A percentile compares a stretch with the other conserved stretches of the same genome.
Conservation (phyloP, 148 eudicot species). For the Vaccinium macrocarpon region DNA sequence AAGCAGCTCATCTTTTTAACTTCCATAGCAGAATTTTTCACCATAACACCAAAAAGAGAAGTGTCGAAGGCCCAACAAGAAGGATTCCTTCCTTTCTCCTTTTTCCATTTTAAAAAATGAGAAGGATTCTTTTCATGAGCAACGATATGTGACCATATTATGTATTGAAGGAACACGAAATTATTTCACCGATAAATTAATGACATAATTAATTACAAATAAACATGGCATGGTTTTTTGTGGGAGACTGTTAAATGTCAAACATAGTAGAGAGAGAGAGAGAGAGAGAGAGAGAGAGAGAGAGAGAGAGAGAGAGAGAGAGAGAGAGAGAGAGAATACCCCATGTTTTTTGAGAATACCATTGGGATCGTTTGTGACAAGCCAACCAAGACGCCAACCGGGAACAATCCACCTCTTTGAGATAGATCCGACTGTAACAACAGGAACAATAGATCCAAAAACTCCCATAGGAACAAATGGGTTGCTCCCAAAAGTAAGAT, state of each 20-base stretch:
- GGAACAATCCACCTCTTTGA: constrained; percentile 85
- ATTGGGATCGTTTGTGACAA: constrained; percentile 50
- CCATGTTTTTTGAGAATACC: constrained; percentile 43
- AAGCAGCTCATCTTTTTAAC: background rate
- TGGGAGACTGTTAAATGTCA: background rate
- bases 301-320: background rate
- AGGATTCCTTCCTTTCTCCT: background rate
- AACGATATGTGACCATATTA: background rate
- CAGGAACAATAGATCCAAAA: constrained; percentile 60
- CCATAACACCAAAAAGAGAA: background rate
- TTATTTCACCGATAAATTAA: background rate
- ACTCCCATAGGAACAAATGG: constrained; percentile 80
- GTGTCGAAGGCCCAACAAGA: too few relatives aligned
- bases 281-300: background rate
- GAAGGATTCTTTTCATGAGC: background rate
- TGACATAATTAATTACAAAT: background rate
- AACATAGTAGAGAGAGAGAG: background rate
- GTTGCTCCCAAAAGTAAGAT: constrained; percentile 60
- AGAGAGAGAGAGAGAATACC: constrained; percentile 30
- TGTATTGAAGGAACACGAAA: background rate
- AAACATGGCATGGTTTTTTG: background rate
- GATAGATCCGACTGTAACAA: constrained; percentile 67
- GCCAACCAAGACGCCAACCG: constrained; percentile 93
- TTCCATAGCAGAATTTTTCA: background rate
- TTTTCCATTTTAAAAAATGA: background rate